Evolutionary conservation across 495 filamentous ascomycete genomes (phyloP).

Genomic region (Xanthoparmelia taractica): DNA sequence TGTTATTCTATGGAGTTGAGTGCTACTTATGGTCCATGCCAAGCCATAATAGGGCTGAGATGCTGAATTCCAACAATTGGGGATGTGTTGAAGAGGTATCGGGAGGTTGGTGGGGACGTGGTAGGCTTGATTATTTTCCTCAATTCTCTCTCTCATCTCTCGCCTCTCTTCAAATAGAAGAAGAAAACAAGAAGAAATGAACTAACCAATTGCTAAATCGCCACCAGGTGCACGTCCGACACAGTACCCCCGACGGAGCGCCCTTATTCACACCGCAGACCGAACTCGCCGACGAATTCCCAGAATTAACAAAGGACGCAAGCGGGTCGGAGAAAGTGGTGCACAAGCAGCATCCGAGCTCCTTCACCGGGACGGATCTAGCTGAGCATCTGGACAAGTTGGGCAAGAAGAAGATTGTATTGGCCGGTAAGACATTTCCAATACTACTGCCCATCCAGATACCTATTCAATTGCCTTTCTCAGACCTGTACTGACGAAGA

Average conservation of each 20-base stretch:
- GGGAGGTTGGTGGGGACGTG: slow-evolving; percentile 40
- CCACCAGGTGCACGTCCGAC: slow-evolving; percentile 40
- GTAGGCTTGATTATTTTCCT: slow-evolving; percentile 25
- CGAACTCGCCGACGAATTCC: slow-evolving; percentile 45
- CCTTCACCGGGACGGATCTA: slow-evolving; percentile 43
- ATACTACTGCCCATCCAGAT: neutral
- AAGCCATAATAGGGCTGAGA: too few relatives aligned
- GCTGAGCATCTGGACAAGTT: slow-evolving; percentile 33
- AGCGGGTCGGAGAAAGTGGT: slow-evolving; percentile 39
- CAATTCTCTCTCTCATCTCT: too few relatives aligned
- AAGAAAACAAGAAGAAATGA: too few relatives aligned
- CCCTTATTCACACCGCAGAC: slow-evolving; percentile 54
- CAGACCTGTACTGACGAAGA: neutral
- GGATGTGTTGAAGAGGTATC: slow-evolving; percentile 45
- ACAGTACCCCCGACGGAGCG: slow-evolving; percentile 47
- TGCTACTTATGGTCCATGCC: too few relatives aligned
- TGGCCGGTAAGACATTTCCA: slow-evolving; percentile 38
- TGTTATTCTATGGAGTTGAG: too few relatives aligned
- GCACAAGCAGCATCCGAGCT: slow-evolving; percentile 40
- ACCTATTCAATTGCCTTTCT: neutral
- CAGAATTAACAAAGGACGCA: slow-evolving; percentile 36
- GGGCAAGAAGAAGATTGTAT: slow-evolving; percentile 41
- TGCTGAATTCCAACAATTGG: too few relatives aligned
- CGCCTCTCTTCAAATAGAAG: too few relatives aligned
- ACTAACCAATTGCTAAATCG: too few relatives aligned